phyloP scores from a whole-genome alignment of 179 eudicot species.

The Spinacia oleracea region DNA sequence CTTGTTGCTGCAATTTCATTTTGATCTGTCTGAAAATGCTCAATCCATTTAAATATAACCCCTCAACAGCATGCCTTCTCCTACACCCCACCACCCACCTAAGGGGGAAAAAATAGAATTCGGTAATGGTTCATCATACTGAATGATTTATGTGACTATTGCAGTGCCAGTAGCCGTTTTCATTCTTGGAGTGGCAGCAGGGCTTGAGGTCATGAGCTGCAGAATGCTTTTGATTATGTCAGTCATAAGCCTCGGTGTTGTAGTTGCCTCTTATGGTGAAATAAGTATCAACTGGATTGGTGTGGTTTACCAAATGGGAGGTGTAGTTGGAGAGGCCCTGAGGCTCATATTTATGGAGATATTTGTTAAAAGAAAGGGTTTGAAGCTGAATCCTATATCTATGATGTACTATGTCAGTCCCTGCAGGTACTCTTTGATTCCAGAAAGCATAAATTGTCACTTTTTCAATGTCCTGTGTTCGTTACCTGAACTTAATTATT shows the following conservation, averaged over 20 bases:
- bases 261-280: constrained; percentile 98
- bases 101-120: not conserved
- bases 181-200: constrained; percentile 85
- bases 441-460: constrained; percentile 3
- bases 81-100: not conserved
- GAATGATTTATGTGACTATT: constrained; percentile 27
- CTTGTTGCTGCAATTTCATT: not conserved
- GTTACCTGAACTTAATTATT: constrained; percentile 9
- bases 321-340: constrained; percentile 95
- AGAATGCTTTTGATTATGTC: constrained; percentile 96
- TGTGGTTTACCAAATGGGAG: constrained; percentile 99
- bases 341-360: constrained; percentile 98
- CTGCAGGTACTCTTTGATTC: constrained; percentile 64
- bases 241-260: constrained; percentile 88
- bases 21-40: not conserved
- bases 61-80: too few species aligned
- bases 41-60: too few species aligned
- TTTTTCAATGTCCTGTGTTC: not conserved
- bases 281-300: constrained; percentile 81
- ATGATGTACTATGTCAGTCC: constrained; percentile 98
- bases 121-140: constrained; percentile 2
- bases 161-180: constrained; percentile 99
- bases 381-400: constrained; percentile 87
- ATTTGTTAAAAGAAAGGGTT: constrained; percentile 80
- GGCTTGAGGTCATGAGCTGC: constrained; percentile 91